phyloP scores from a whole-genome alignment of 2,329 filamentous ascomycete species.

The Colletotrichum cordylinicola region DNA sequence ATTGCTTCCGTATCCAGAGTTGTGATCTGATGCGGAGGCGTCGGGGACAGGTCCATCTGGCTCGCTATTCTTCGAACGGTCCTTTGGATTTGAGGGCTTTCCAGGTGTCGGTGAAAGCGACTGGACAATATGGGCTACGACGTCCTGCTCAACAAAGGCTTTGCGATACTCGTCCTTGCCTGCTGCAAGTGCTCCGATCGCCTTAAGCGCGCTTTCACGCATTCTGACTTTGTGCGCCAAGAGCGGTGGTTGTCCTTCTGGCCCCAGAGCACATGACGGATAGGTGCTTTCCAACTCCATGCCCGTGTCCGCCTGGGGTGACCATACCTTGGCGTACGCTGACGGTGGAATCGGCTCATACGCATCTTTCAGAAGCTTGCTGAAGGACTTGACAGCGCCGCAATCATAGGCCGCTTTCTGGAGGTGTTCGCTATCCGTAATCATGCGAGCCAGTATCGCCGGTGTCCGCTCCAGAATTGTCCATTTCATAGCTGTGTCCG shows the following conservation, averaged over 20 bases:
- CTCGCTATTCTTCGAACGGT: slow-evolving; percentile 44
- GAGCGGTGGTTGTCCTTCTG: slow-evolving; percentile 63
- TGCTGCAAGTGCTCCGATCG: slow-evolving; percentile 80
- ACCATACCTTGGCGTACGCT: slow-evolving; percentile 41
- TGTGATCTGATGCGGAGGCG: slow-evolving; percentile 30
- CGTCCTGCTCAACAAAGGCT: slow-evolving; percentile 80
- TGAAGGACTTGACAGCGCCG: slow-evolving; percentile 50
- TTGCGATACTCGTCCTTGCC: slow-evolving; percentile 87
- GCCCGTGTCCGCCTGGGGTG: slow-evolving; percentile 38
- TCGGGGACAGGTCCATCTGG: slow-evolving; percentile 33
- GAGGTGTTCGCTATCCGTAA: slow-evolving; percentile 78
- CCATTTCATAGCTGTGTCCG: slow-evolving; percentile 46
- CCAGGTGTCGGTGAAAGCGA: slow-evolving; percentile 68
- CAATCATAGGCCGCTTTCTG: slow-evolving; percentile 83
- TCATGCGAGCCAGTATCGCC: slow-evolving; percentile 76
- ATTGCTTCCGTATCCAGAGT: slow-evolving; percentile 71
- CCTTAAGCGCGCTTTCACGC: slow-evolving; percentile 77
- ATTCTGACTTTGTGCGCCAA: slow-evolving; percentile 75
- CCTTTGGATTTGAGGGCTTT: slow-evolving; percentile 51
- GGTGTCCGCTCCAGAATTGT: slow-evolving; percentile 74
- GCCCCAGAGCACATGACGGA: slow-evolving; percentile 58
- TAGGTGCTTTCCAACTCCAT: slow-evolving; percentile 38
- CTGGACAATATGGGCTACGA: slow-evolving; percentile 82
- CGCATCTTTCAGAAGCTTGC: slow-evolving; percentile 54
- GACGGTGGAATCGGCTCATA: slow-evolving; percentile 50